Percentiles rank a stretch among this genome's conserved stretches.
These are phyloP conservation scores for Ramicandelaber brevisporus DNA, from an alignment of 192 early-diverging fungal genomes.

Conservation along the genomic window DNA sequence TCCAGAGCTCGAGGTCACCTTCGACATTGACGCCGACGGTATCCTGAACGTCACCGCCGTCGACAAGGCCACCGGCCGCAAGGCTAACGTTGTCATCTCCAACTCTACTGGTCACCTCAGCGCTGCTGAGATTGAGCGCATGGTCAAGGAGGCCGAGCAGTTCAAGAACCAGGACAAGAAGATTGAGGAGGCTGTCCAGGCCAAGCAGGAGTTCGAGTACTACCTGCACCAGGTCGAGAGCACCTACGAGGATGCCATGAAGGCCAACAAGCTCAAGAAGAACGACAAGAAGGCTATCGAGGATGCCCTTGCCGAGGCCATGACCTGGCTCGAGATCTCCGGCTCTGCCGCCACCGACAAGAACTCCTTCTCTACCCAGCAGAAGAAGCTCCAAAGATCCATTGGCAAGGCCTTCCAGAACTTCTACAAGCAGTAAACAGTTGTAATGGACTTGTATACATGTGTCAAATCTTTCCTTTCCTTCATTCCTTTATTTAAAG, in stretches of 20 bases:
- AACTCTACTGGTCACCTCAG: slow-evolving; percentile 80
- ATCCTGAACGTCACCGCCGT: slow-evolving; percentile 74
- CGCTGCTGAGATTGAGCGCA: slow-evolving; percentile 77
- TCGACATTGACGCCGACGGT: slow-evolving; percentile 68
- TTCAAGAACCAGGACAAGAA: slow-evolving; percentile 53
- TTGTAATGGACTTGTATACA: no score
- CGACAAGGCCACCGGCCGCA: slow-evolving; percentile 76
- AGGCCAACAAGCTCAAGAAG: slow-evolving; percentile 41
- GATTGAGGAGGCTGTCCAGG: slow-evolving; percentile 44
- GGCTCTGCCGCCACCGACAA: slow-evolving; percentile 23
- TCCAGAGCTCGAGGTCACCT: slow-evolving; percentile 57
- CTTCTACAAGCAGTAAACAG: slow-evolving; percentile 10
- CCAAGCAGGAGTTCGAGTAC: slow-evolving; percentile 58
- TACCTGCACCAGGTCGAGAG: slow-evolving; percentile 47
- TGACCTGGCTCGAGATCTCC: slow-evolving; percentile 40
- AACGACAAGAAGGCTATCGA: slow-evolving; percentile 44
- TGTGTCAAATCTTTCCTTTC: neutral
- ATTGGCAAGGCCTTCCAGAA: slow-evolving; percentile 34
- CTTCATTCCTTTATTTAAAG: neutral
- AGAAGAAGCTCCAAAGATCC: slow-evolving; percentile 44
- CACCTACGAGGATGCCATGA: slow-evolving; percentile 38
- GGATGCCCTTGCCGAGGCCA: slow-evolving; percentile 47
- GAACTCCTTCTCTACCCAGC: slow-evolving; percentile 29
- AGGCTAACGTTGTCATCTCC: slow-evolving; percentile 82
- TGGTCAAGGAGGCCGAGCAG: slow-evolving; percentile 78